phyloP scores from a whole-genome alignment of 768 basidiomycete species.

The Collybia sordida region DNA sequence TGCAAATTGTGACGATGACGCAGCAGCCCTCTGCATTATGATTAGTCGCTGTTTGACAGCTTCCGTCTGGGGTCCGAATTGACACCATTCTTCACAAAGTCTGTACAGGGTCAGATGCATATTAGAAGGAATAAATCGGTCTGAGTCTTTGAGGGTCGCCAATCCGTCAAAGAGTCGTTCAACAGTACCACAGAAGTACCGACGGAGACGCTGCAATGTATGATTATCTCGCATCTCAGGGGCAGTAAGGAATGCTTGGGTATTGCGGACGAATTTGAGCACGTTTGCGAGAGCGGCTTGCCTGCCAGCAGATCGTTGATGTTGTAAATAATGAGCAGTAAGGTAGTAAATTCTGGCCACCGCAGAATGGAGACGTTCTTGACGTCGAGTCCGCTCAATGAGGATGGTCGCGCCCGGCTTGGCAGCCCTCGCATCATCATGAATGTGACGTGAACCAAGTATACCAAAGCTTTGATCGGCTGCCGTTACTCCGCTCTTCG shows the following conservation, averaged over 20 bases:
- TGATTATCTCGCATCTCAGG: slow-evolving; percentile 74
- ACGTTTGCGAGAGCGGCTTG: slow-evolving; percentile 77
- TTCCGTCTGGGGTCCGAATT: slow-evolving; percentile 75
- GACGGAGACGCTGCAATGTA: slow-evolving; percentile 76
- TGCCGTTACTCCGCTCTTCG: slow-evolving; percentile 37
- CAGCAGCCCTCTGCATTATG: slow-evolving; percentile 69
- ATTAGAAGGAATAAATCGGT: slow-evolving; percentile 72
- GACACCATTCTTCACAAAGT: slow-evolving; percentile 93
- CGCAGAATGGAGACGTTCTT: slow-evolving; percentile 80
- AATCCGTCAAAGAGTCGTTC: slow-evolving; percentile 83
- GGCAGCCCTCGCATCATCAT: slow-evolving; percentile 53
- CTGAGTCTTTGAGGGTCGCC: slow-evolving; percentile 67
- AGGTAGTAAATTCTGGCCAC: slow-evolving; percentile 88
- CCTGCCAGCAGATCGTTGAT: slow-evolving; percentile 65
- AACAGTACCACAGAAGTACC: slow-evolving; percentile 89
- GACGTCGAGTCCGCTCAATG: slow-evolving; percentile 62
- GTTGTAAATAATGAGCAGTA: slow-evolving; percentile 74
- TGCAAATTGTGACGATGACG: slow-evolving; percentile 53
- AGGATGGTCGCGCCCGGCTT: slow-evolving; percentile 45
- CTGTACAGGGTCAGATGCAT: slow-evolving; percentile 80
- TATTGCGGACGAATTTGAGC: slow-evolving; percentile 84
- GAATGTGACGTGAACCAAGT: slow-evolving; percentile 54
- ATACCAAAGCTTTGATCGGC: slow-evolving; percentile 37
- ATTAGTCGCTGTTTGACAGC: slow-evolving; percentile 66
- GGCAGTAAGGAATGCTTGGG: slow-evolving; percentile 72